phyloP scores from a whole-genome alignment of 352 stramenopile species.

The Halophytophthora batemanensis region DNA sequence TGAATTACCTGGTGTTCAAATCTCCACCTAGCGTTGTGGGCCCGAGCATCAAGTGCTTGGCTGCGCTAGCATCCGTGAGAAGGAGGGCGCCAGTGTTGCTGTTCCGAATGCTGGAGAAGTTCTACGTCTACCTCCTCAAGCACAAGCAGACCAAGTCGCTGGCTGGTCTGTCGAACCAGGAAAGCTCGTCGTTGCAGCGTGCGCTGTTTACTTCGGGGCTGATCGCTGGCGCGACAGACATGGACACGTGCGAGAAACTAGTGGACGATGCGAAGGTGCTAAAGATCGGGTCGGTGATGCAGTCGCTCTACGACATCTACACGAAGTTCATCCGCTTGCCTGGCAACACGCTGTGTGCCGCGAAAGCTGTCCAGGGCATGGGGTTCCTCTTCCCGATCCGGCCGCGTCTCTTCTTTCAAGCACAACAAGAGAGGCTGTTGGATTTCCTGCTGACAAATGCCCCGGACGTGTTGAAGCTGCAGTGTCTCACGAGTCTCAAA shows the following conservation, averaged over 20 bases:
- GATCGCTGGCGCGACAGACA: constrained; percentile 65
- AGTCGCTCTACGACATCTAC: constrained; percentile 66
- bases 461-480: constrained; percentile 49
- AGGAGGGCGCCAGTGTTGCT: constrained; percentile 47
- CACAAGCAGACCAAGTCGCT: constrained; percentile 36
- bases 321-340: constrained; percentile 38
- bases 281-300: constrained; percentile 45
- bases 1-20: constrained; percentile 58
- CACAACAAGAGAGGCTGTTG: constrained; percentile 71
- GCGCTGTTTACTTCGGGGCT: constrained; percentile 69
- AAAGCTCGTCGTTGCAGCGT: constrained; percentile 58
- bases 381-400: constrained; percentile 72
- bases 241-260: constrained; percentile 42
- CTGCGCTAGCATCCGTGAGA: constrained; percentile 40
- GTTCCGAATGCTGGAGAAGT: constrained; percentile 61
- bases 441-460: constrained; percentile 36
- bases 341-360: constrained; percentile 42
- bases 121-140: constrained; percentile 60
- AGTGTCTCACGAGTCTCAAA: constrained; percentile 75
- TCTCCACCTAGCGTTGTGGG: constrained; percentile 82
- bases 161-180: constrained; percentile 28
- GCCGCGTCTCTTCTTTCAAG: constrained; percentile 62
- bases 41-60: constrained; percentile 72
- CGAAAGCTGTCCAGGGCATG: constrained; percentile 82
- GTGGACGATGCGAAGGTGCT: constrained; percentile 28